phyloP scores from a whole-genome alignment of 2,329 filamentous ascomycete genomes.

The Aspergillus awamori region DNA sequence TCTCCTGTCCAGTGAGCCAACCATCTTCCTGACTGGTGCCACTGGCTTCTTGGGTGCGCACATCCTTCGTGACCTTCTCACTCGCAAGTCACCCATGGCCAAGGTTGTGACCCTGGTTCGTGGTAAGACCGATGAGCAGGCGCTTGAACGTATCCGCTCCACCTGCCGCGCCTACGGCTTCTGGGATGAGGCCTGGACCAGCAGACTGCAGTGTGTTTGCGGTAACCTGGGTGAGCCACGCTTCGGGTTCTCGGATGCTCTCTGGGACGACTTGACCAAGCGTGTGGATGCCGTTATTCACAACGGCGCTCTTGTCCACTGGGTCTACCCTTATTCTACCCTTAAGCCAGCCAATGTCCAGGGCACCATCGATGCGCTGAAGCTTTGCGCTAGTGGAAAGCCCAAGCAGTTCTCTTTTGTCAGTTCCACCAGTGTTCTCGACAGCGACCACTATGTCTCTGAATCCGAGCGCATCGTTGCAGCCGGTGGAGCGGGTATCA shows the following conservation, averaged over 20 bases:
- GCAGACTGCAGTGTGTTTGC: conserved; percentile 66
- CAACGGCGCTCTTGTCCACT: conserved; percentile 79
- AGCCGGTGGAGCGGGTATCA: conserved; percentile 65
- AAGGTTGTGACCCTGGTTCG: conserved; percentile 77
- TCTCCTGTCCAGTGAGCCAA: conserved; percentile 48
- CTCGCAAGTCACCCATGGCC: conserved; percentile 56
- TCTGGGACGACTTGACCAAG: conserved; percentile 67
- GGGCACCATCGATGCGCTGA: conserved; percentile 75
- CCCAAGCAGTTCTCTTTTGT: conserved; percentile 82
- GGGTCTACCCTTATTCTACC: conserved; percentile 76
- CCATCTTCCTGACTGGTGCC: conserved; percentile 81
- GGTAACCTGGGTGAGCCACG: conserved; percentile 74
- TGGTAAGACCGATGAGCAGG: conserved; percentile 63
- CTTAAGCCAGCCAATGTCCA: conserved; percentile 76
- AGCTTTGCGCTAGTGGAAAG: conserved; percentile 74
- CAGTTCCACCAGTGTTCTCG: conserved; percentile 78
- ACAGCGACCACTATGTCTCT: conserved; percentile 77
- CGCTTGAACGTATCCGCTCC: conserved; percentile 65
- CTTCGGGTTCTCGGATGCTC: conserved; percentile 69
- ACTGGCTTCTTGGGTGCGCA: conserved; percentile 89
- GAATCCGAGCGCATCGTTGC: conserved; percentile 66
- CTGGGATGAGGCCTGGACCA: conserved; percentile 68
- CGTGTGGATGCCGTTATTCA: conserved; percentile 75
- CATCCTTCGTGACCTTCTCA: conserved; percentile 73
- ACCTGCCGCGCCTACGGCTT: conserved; percentile 77